Evolutionary conservation across 1,139 yeast genomes (phyloP).

Genomic region (Yamadazyma spencermartinsiae): DNA sequence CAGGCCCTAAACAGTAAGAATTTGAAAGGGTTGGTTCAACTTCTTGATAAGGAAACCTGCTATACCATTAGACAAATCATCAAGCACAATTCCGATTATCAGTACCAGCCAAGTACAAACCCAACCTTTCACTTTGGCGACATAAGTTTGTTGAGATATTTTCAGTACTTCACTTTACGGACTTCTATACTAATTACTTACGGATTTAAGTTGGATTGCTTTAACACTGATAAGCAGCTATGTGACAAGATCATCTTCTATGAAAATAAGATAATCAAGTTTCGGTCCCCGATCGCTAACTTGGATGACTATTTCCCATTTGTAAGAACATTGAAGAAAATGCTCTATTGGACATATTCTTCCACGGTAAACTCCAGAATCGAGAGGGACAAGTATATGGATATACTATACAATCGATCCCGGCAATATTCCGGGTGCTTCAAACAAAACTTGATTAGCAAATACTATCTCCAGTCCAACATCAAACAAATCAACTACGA

Average conservation of each 20-base stretch:
- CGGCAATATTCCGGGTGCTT: background rate
- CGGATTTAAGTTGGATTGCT: constrained; percentile 55
- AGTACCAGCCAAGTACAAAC: constrained; percentile 25
- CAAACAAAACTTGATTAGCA: constrained; percentile 6
- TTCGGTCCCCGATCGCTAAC: constrained; percentile 65
- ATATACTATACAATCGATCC: constrained; percentile 23
- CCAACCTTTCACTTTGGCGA: constrained; percentile 22
- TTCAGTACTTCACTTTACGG: constrained; percentile 57
- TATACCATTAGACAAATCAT: constrained; percentile 28
- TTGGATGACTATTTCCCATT: constrained; percentile 62
- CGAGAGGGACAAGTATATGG: constrained; percentile 59
- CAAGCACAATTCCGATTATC: constrained; percentile 19
- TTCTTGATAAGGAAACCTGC: constrained; percentile 48
- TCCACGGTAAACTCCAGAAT: constrained; percentile 34
- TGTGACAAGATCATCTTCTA: constrained; percentile 57
- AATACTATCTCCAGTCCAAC: constrained; percentile 6
- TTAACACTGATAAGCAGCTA: constrained; percentile 35
- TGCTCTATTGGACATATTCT: constrained; percentile 11
- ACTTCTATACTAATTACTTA: constrained; percentile 60
- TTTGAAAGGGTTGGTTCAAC: constrained; percentile 30
- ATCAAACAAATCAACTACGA: constrained; percentile 13
- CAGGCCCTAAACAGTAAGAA: constrained; percentile 45
- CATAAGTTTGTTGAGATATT: constrained; percentile 39
- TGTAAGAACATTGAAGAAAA: constrained; percentile 33
- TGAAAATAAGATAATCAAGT: constrained; percentile 63